These are phyloP conservation scores for Tolypocladium tundrense DNA, from an alignment of 2,329 filamentous ascomycete species.

Conservation along the genomic window DNA sequence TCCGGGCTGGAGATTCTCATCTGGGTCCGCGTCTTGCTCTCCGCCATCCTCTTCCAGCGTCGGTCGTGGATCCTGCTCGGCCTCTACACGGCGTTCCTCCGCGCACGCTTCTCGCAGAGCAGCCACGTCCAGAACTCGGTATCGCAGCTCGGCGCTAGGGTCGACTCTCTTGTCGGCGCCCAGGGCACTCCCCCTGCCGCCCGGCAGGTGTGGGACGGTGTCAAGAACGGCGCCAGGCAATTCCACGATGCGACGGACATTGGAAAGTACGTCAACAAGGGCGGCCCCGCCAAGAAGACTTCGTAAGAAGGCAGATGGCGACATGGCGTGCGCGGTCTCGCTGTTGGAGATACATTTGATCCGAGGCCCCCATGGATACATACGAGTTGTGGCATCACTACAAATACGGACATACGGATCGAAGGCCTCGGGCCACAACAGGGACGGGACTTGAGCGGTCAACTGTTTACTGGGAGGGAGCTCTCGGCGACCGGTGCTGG, in stretches of 20 bases:
- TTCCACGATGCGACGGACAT: conserved; percentile 73
- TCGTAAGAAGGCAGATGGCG: conserved; percentile 18
- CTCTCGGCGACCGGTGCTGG: not conserved
- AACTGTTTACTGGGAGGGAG: not conserved
- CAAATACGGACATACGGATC: not conserved
- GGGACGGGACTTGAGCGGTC: not conserved
- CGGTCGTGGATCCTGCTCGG: conserved; percentile 81
- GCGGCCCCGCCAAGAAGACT: conserved; percentile 38
- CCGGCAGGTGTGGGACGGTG: conserved; percentile 66
- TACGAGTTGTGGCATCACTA: not conserved
- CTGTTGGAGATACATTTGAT: not conserved
- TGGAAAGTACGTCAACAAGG: conserved; percentile 57
- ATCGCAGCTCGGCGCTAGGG: conserved; percentile 57
- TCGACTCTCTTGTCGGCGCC: conserved; percentile 74
- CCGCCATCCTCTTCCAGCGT: conserved; percentile 78
- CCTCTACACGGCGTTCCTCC: conserved; percentile 86
- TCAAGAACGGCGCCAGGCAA: conserved; percentile 65
- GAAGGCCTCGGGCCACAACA: not conserved
- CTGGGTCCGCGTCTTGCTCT: conserved; percentile 72
- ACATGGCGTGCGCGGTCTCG: not conserved
- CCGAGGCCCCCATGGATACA: not conserved
- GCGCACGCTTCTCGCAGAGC: conserved; percentile 83
- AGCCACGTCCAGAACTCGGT: conserved; percentile 83
- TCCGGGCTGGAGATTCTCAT: conserved; percentile 79
- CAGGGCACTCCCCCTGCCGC: conserved; percentile 77